Conservation (phyloP, 768 basidiomycete species). For the Strobilomyces confusus region DNA sequence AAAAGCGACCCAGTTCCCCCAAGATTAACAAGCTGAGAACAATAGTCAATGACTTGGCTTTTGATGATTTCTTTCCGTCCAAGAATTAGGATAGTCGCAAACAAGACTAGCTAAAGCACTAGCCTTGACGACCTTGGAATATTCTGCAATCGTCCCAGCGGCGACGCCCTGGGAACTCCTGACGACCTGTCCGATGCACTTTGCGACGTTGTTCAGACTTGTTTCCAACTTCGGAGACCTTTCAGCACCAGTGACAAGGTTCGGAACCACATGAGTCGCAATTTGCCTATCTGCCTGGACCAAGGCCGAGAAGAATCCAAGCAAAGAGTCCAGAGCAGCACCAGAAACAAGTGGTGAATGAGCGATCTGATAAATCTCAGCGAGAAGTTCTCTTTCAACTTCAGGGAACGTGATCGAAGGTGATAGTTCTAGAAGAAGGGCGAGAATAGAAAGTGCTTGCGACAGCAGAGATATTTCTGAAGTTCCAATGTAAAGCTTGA, state of each 20-base stretch:
- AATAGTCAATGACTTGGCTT: slow-evolving; percentile 61
- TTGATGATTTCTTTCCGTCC: slow-evolving; percentile 43
- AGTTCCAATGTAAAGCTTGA: slow-evolving; percentile 71
- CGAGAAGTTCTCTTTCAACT: slow-evolving; percentile 66
- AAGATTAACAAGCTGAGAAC: slow-evolving; percentile 84
- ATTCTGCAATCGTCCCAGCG: slow-evolving; percentile 81
- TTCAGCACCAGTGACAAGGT: slow-evolving; percentile 61
- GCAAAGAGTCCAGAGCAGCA: slow-evolving; percentile 73
- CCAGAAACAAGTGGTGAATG: slow-evolving; percentile 78
- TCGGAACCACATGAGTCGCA: slow-evolving; percentile 76
- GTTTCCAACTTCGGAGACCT: slow-evolving; percentile 57
- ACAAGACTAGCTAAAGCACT: not conserved
- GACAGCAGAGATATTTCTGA: slow-evolving; percentile 77
- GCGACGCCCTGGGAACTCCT: slow-evolving; percentile 65
- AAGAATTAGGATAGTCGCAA: slow-evolving; percentile 1
- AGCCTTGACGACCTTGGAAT: slow-evolving; percentile 78
- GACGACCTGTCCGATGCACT: slow-evolving; percentile 81
- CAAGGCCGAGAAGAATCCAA: slow-evolving; percentile 77
- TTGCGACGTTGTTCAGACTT: slow-evolving; percentile 70
- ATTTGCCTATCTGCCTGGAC: slow-evolving; percentile 82
- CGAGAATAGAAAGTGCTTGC: slow-evolving; percentile 61
- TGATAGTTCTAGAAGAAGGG: slow-evolving; percentile 64
- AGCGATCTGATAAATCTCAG: slow-evolving; percentile 64
- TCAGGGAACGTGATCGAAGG: slow-evolving; percentile 69
- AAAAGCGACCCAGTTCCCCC: slow-evolving; percentile 89